Base-by-base conservation (phyloP, 306 rosid genomes). In the Parietaria judaica region DNA sequence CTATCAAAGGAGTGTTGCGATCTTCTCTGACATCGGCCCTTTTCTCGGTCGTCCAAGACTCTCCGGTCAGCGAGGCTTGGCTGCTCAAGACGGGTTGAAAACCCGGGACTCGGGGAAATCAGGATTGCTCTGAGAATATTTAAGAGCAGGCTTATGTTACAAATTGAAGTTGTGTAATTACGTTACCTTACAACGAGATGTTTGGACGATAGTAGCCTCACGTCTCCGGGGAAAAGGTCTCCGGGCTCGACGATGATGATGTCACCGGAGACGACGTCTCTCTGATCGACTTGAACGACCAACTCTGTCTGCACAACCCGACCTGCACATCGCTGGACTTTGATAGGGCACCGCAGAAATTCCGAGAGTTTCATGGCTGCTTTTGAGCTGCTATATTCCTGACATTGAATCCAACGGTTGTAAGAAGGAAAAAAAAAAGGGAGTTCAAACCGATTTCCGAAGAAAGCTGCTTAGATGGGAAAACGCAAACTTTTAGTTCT, bases 251-350 rank as follows among this genome's bases (percentile, higher is more conserved):
- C 82, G 58, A 83, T 79, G 61, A 88, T 82, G 65, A 88, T 88
- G 70, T 88, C 96, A 31, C 96, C 96, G 37, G 94, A 81, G 75
- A 88, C 96, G 7, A 88, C 64, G 69, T 88, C 94, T 67, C 81
- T 88, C 48, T 88, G 96, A 78, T 88, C 96, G 74, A 85, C 80
- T 64, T 83, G 96, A 73, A 88, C 96, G 14, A 68, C 62, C 39
- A 88, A 60, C 57, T 88, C 96, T 44, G 78, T 85, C 76, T 88
- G 96, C 47, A 69, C 80, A 54, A 85, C 69, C 75, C 96, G 84
- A 17, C 96, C 96, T 1, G 94, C 96, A 36, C 96, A 88, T 70
- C 94, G 81, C 78, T 88, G 94, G 54, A 88, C 96, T 79, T 81
- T 85, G 49, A 88, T 77, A 2, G 96, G 90, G 56, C 79, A 83